A percentile compares a stretch with the other conserved stretches of the same genome.
phyloP scores from a whole-genome alignment of 2,329 filamentous ascomycete species.

The Stachybotrys echinatus region DNA sequence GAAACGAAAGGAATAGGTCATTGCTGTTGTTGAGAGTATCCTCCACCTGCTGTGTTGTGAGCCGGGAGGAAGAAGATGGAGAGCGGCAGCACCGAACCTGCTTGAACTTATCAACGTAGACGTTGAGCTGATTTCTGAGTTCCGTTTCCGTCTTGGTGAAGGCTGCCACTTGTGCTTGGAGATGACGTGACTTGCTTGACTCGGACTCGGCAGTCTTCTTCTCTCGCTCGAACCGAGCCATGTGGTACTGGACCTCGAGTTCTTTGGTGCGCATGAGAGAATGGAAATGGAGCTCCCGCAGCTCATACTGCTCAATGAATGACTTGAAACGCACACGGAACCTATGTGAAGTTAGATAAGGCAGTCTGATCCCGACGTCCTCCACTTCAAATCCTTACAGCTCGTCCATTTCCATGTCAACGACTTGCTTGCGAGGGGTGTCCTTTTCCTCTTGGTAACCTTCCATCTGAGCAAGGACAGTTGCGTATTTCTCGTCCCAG shows the following conservation, averaged over 20 bases:
- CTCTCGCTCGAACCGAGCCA: slow-evolving; percentile 83
- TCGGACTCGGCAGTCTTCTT: slow-evolving; percentile 84
- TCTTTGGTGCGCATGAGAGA: slow-evolving; percentile 90
- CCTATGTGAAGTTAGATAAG: slow-evolving; percentile 34
- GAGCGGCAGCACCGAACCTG: slow-evolving; percentile 62
- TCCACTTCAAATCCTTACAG: slow-evolving; percentile 52
- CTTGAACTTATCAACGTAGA: slow-evolving; percentile 99
- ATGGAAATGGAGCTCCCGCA: slow-evolving; percentile 91
- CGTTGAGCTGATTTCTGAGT: slow-evolving; percentile 89
- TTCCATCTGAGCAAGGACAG: slow-evolving; percentile 77
- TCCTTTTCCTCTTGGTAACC: slow-evolving; percentile 85
- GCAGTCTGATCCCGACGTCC: slow-evolving; percentile 3
- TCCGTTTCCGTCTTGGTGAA: slow-evolving; percentile 96
- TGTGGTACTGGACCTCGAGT: slow-evolving; percentile 87
- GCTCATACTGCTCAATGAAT: slow-evolving; percentile 92
- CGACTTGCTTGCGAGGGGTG: slow-evolving; percentile 70
- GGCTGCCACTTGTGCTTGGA: slow-evolving; percentile 87
- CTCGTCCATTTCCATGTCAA: slow-evolving; percentile 86
- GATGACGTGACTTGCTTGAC: slow-evolving; percentile 69
- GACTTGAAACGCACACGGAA: slow-evolving; percentile 88
- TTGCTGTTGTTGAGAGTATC: slow-evolving; percentile 98
- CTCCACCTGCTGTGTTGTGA: slow-evolving; percentile 65
- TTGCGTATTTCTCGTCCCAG: slow-evolving; percentile 80
- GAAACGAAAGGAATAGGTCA: slow-evolving; percentile 92
- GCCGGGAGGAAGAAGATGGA: slow-evolving; percentile 12